Evolutionary conservation across 805 yeast genomes (phyloP).

Genomic region (Ogataea ramenticola): DNA sequence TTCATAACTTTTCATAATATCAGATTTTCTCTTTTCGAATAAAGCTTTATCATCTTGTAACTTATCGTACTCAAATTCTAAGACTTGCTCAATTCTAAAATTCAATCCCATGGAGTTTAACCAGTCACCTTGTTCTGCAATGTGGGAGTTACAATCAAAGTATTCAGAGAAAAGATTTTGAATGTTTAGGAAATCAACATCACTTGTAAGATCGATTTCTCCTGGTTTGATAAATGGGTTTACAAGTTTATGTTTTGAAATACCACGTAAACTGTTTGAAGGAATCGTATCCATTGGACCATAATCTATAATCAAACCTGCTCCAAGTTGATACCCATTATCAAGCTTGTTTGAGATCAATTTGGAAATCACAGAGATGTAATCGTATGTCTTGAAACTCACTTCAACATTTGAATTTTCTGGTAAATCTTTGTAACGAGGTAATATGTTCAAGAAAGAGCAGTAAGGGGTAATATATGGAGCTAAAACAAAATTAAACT

Average conservation of each 20-base stretch:
- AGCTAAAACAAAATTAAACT: constrained; percentile 50
- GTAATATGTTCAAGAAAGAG: neutral
- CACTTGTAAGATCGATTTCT: constrained; percentile 72
- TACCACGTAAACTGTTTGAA: constrained; percentile 66
- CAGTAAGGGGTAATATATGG: constrained; percentile 41
- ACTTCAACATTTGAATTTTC: constrained; percentile 59
- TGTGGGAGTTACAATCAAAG: constrained; percentile 13
- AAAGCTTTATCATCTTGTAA: constrained; percentile 15
- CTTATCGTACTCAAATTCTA: constrained; percentile 25
- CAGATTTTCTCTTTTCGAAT: constrained; percentile 37
- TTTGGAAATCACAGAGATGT: neutral
- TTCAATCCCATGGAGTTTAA: constrained; percentile 70
- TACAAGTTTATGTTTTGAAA: constrained; percentile 62
- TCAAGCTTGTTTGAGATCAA: constrained; percentile 41
- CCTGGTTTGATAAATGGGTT: constrained; percentile 75
- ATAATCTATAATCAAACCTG: constrained; percentile 70
- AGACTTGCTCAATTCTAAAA: constrained; percentile 54
- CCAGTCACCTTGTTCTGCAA: constrained; percentile 68
- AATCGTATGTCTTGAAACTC: neutral
- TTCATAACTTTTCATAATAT: constrained; percentile 48
- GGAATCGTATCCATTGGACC: constrained; percentile 60
- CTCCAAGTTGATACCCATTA: constrained; percentile 38
- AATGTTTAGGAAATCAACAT: constrained; percentile 71
- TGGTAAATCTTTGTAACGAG: constrained; percentile 47
- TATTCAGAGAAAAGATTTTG: constrained; percentile 24